Evolutionary conservation across 1,284 basidiomycete genomes (phyloP).

Genomic region (Leccinum ponderosum): DNA sequence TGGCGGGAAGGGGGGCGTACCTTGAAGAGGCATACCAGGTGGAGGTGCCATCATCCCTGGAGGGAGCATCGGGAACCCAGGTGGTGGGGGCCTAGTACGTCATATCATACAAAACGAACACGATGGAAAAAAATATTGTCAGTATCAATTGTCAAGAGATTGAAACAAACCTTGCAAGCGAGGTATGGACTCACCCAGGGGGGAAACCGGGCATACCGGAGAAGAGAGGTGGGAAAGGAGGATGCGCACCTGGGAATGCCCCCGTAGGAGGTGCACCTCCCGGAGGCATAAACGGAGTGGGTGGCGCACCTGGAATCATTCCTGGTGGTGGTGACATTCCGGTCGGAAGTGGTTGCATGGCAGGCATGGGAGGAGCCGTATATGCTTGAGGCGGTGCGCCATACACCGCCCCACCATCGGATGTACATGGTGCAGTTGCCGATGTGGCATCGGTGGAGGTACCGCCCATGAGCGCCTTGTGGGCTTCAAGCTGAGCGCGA

Average conservation of each 20-base stretch:
- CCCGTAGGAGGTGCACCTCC: constrained; percentile 33
- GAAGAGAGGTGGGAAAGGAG: constrained; percentile 38
- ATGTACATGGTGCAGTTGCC: constrained; percentile 37
- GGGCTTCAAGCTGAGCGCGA: constrained; percentile 82
- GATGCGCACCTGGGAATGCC: constrained; percentile 37
- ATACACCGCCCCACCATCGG: constrained; percentile 55
- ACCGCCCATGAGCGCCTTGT: constrained; percentile 89
- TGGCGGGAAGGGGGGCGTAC: constrained; percentile 40
- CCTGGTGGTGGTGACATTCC: constrained; percentile 45
- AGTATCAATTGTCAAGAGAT: constrained; percentile 13
- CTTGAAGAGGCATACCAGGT: constrained; percentile 39
- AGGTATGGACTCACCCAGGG: constrained; percentile 44
- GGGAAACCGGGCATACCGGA: constrained; percentile 44
- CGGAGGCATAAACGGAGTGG: constrained; percentile 35
- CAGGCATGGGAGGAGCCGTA: constrained; percentile 51
- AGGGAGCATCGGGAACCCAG: constrained; percentile 43
- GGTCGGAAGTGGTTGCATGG: constrained; percentile 41
- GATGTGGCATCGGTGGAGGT: constrained; percentile 38
- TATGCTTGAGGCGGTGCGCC: constrained; percentile 70
- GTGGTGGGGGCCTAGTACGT: constrained; percentile 41
- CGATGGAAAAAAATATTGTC: constrained; percentile 13
- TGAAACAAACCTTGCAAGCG: constrained; percentile 27
- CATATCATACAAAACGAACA: constrained; percentile 15
- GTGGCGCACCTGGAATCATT: constrained; percentile 38
- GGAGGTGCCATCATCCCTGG: constrained; percentile 38